Evolutionary conservation across 768 basidiomycete species (phyloP).

Genomic region (Vararia minispora): DNA sequence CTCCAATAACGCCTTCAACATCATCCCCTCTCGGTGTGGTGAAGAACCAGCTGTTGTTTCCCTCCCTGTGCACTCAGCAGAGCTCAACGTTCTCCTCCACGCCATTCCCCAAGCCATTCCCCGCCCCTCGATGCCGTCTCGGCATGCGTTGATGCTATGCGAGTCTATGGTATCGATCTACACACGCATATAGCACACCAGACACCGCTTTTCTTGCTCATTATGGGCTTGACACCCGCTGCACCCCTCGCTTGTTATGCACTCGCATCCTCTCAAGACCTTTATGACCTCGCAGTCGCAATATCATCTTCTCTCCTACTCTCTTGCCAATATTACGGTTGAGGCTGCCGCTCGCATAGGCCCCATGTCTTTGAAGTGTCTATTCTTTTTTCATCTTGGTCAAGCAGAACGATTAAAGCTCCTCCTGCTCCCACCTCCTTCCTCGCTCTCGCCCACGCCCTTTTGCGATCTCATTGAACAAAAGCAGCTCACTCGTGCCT

Average conservation of each 20-base stretch:
- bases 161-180: conserved; percentile 48
- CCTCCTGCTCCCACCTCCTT: conserved; percentile 62
- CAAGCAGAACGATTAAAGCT: conserved; percentile 75
- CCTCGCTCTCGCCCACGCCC: conserved; percentile 60
- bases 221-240: conserved; percentile 58
- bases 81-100: conserved; percentile 68
- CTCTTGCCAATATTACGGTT: conserved; percentile 58
- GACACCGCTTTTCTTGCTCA: conserved; percentile 43
- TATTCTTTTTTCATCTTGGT: conserved; percentile 79
- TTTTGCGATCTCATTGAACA: conserved; percentile 65
- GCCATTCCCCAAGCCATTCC: conserved; percentile 56
- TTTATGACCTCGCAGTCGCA: conserved; percentile 65
- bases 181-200: conserved; percentile 35
- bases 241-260: conserved; percentile 65
- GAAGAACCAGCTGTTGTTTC: conserved; percentile 51
- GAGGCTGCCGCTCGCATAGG: conserved; percentile 61
- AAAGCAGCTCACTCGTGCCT: conserved; percentile 69
- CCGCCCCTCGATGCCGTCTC: conserved; percentile 52
- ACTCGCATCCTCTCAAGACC: conserved; percentile 52
- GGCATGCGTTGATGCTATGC: conserved; percentile 43
- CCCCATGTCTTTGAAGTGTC: conserved; percentile 63
- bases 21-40: too few relatives aligned
- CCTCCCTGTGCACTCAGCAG: conserved; percentile 45
- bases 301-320: conserved; percentile 66
- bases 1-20: too few relatives aligned